phyloP scores from a whole-genome alignment of 2,329 filamentous ascomycete genomes.

The Davidsoniella australis region DNA sequence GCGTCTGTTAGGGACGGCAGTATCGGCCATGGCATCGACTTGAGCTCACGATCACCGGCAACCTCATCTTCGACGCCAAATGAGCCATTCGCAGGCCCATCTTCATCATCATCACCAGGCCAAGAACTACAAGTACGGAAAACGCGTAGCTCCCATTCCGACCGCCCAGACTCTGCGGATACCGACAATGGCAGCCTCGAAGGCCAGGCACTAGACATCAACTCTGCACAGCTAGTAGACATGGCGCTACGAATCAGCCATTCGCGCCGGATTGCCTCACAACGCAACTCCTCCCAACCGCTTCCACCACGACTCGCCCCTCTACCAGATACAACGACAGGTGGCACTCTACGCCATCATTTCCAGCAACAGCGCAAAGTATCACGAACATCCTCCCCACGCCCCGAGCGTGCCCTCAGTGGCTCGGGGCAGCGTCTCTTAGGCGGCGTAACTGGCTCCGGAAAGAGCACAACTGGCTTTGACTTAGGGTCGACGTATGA shows the following conservation, averaged over 20 bases:
- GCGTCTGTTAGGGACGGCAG: not conserved
- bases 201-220: constrained; percentile 38
- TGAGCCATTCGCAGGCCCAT: no score
- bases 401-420: constrained; percentile 25
- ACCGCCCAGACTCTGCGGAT: constrained; percentile 16
- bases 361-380: constrained; percentile 52
- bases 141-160: not conserved
- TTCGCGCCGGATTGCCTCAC: constrained; percentile 48
- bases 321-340: constrained; percentile 33
- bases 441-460: constrained; percentile 23
- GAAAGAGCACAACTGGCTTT: constrained; percentile 19
- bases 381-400: constrained; percentile 45
- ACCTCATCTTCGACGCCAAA: no score
- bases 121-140: constrained; percentile 1
- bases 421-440: constrained; percentile 14
- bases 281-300: constrained; percentile 35
- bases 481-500: constrained; percentile 5
- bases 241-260: constrained; percentile 83
- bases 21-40: not conserved
- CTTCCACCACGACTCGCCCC: constrained; percentile 34
- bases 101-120: not conserved
- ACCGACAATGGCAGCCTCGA: constrained; percentile 14
- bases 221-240: constrained; percentile 79
- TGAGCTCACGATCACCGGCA: not conserved
- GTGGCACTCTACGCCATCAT: constrained; percentile 47